phyloP scores from a whole-genome alignment of 1,284 basidiomycete species.

The Irpex rosettiformis region DNA sequence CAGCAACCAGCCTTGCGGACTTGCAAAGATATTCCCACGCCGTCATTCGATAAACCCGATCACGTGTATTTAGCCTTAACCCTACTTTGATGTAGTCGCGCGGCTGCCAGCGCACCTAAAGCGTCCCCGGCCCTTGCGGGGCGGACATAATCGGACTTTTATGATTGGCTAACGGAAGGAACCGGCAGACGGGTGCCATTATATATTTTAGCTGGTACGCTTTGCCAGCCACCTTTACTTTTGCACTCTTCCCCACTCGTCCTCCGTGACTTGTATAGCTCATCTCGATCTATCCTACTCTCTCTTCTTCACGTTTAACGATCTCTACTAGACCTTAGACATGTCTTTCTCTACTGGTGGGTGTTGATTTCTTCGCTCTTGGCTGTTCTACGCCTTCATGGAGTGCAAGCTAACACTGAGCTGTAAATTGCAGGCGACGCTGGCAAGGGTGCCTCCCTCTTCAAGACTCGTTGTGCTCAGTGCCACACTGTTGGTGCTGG shows the following conservation, averaged over 20 bases:
- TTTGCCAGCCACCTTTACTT: constrained; percentile 18
- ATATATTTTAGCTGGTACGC: constrained; percentile 20
- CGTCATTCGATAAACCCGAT: constrained; percentile 9
- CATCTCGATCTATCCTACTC: constrained; percentile 18
- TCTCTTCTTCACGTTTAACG: constrained; percentile 20
- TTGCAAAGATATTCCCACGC: constrained; percentile 27
- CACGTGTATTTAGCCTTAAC: constrained; percentile 14
- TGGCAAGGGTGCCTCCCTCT: constrained; percentile 85
- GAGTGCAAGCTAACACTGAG: constrained; percentile 4
- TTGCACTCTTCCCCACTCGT: constrained; percentile 13
- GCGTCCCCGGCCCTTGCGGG: constrained; percentile 12
- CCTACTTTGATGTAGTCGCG: constrained; percentile 13
- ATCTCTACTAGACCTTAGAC: constrained; percentile 25
- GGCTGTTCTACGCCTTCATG: neutral
- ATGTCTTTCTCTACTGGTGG: constrained; percentile 35
- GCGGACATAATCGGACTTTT: constrained; percentile 24
- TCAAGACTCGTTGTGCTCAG: constrained; percentile 97
- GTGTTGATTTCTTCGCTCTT: constrained; percentile 9
- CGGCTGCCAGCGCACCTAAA: too few species aligned
- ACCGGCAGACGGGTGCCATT: constrained; percentile 18
- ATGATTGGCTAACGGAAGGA: constrained; percentile 24
- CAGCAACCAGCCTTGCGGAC: constrained; percentile 22
- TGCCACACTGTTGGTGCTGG: constrained; percentile 91
- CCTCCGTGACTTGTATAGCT: constrained; percentile 15
- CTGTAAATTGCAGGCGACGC: constrained; percentile 67